Evolutionary conservation across 768 basidiomycete genomes (phyloP).

Genomic region (Pulveroboletus sp.): DNA sequence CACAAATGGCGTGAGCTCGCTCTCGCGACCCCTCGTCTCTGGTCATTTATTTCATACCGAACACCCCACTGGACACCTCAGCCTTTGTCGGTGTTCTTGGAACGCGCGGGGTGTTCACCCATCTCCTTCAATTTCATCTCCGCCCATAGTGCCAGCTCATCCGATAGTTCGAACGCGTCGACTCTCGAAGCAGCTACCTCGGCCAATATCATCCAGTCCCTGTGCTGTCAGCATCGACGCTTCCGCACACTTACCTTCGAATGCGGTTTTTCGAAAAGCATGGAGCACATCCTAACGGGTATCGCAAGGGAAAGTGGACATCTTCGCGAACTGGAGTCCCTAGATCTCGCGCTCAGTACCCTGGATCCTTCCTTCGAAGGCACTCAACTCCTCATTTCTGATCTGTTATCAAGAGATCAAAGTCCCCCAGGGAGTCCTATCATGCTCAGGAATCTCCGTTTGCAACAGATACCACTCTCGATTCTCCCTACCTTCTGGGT

Average conservation of each 20-base stretch:
- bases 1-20: constrained; percentile 46
- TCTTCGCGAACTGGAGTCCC: constrained; percentile 26
- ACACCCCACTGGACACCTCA: constrained; percentile 21
- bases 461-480: constrained; percentile 41
- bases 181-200: constrained; percentile 19
- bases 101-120: constrained; percentile 33
- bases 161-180: constrained; percentile 12
- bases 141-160: constrained; percentile 7
- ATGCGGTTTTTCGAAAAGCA: constrained; percentile 28
- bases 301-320: constrained; percentile 12
- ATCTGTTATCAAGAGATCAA: constrained; percentile 15
- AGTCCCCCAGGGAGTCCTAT: constrained; percentile 1
- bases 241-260: constrained; percentile 34
- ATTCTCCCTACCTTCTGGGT: constrained; percentile 37
- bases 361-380: constrained; percentile 26
- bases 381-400: constrained; percentile 22
- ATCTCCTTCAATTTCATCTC: constrained; percentile 36
- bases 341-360: constrained; percentile 28
- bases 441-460: constrained; percentile 33
- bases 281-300: constrained; percentile 24
- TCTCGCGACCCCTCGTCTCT: constrained; percentile 41
- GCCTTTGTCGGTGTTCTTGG: constrained; percentile 30
- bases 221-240: constrained; percentile 25
- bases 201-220: constrained; percentile 21
- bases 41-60: constrained; percentile 38